phyloP scores from a whole-genome alignment of 352 stramenopile genomes.

The Thalassiosira exigua region DNA sequence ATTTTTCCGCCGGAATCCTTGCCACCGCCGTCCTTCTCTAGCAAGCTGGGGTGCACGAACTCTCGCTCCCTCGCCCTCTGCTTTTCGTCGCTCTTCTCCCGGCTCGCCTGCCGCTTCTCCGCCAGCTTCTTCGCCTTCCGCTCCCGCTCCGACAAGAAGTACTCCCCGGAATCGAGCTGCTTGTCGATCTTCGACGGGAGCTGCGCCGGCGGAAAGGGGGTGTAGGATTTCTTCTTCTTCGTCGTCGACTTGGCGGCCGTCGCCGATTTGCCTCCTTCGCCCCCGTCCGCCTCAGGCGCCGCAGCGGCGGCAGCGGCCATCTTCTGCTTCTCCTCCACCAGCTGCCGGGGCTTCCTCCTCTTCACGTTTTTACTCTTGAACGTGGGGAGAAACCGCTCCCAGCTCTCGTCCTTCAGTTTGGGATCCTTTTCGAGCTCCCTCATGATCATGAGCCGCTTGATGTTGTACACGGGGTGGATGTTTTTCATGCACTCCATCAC shows the following conservation, averaged over 20 bases:
- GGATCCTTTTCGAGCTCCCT: conserved; percentile 98
- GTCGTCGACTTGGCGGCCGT: neutral
- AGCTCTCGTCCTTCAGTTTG: conserved; percentile 96
- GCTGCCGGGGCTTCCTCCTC: conserved; percentile 91
- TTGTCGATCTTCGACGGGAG: conserved; percentile 96
- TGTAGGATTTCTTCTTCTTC: conserved; percentile 94
- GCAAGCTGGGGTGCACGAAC: conserved; percentile 53
- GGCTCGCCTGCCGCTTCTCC: conserved; percentile 82
- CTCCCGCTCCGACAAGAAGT: conserved; percentile 98
- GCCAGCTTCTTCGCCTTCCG: conserved; percentile 91
- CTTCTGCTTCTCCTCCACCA: conserved; percentile 78
- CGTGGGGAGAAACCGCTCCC: conserved; percentile 97
- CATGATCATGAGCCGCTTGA: conserved; percentile 99
- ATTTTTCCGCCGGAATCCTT: neutral
- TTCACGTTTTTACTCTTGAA: conserved; percentile 99
- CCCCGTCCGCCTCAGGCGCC: conserved; percentile 6
- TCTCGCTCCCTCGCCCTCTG: conserved; percentile 64
- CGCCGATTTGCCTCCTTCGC: neutral
- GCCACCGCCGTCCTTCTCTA: neutral
- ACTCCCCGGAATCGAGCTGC: conserved; percentile 98
- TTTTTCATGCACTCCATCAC: conserved; percentile 99
- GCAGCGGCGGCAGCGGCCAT: neutral
- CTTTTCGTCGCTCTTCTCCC: conserved; percentile 70
- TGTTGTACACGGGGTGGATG: conserved; percentile 99
- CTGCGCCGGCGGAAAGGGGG: conserved; percentile 97